A percentile compares a stretch with the other conserved stretches of the same genome.
phyloP scores from a whole-genome alignment of 2,329 filamentous ascomycete genomes.

The Sordariomycetes sp. region DNA sequence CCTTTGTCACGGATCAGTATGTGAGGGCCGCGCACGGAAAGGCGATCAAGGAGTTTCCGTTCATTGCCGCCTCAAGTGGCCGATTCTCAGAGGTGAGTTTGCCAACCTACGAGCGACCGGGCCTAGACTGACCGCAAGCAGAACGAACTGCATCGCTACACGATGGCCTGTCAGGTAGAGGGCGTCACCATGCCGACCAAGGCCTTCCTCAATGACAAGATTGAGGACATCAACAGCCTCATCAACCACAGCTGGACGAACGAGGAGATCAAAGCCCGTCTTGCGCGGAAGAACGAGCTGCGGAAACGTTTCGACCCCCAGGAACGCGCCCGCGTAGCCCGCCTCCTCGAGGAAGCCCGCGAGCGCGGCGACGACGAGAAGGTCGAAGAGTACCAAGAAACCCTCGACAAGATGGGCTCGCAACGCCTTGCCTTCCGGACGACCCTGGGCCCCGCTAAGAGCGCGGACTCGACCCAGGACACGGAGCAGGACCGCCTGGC shows the following conservation, averaged over 20 bases:
- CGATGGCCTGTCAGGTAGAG: constrained; percentile 63
- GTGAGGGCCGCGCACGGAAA: constrained; percentile 75
- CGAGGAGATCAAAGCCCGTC: constrained; percentile 69
- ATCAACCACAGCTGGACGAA: constrained; percentile 77
- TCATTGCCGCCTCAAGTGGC: constrained; percentile 81
- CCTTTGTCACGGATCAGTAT: constrained; percentile 80
- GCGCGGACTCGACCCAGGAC: constrained; percentile 36
- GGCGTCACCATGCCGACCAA: constrained; percentile 67
- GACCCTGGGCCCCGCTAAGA: constrained; percentile 45
- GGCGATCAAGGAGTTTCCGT: constrained; percentile 75
- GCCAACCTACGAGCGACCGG: neutral
- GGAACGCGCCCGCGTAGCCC: constrained; percentile 58
- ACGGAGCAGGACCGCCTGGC: constrained; percentile 76
- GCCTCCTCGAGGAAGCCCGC: constrained; percentile 58
- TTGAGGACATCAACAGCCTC: constrained; percentile 70
- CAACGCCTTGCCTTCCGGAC: constrained; percentile 69
- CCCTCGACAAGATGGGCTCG: constrained; percentile 53
- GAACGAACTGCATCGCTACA: constrained; percentile 75
- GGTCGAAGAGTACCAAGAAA: constrained; percentile 44
- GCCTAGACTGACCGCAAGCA: constrained; percentile 25
- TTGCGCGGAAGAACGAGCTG: constrained; percentile 61
- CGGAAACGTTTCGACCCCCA: constrained; percentile 57
- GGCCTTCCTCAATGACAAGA: constrained; percentile 58
- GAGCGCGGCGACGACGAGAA: constrained; percentile 52
- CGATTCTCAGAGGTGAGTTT: constrained; percentile 66